Base-by-base conservation (phyloP, 2,329 filamentous ascomycete genomes). In the Drechslera avenae region DNA sequence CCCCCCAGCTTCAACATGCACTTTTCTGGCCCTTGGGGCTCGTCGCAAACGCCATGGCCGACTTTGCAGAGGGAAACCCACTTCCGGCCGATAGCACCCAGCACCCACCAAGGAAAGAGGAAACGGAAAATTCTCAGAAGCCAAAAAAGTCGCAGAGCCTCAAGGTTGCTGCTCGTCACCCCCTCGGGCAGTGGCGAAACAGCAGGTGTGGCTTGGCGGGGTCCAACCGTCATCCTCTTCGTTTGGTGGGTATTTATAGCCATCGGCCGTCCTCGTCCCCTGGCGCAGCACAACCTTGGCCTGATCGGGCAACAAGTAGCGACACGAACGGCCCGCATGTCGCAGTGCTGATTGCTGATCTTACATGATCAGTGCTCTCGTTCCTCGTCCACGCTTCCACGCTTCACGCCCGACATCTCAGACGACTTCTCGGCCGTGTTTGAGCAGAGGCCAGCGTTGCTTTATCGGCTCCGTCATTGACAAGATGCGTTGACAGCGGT, bases 301-400 rank as follows among this genome's bases (percentile, higher is more conserved):
- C 21, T 13, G 9, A 13, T 33, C 26, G 3, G 17, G 42, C 9
- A 23, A 41, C 26, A 46, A 23, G 36, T 47, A 43, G 37, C 36
- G 43, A 47, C 36, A 41, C 35, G 36, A 46, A 51, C 43, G 39
- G 40, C 30, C 45, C 37, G 45, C 37, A 31, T 48, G 45, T 44
- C 41, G 41, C 12, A 17, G 36, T 46, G 48, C 14, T 46, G 42
- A 32, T 23, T 40, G 33, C 14, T 46, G 42, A 32, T 31, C 46
- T 28, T 16, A 17, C 31, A 36, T 46, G 48, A 45, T 35, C 32
- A 42, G 42, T 32, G 10, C 36, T 12, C 13, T 31, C 16, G 12
- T 43, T 26, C 39, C 13, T 31, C 16, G 12, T 43, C 19, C 39
- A 18, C 35, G 12, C 33, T 45, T 12, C n/a, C 8, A 12, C 9